Conservation (phyloP, 768 basidiomycete genomes). For the Lactarius hengduanensis region DNA sequence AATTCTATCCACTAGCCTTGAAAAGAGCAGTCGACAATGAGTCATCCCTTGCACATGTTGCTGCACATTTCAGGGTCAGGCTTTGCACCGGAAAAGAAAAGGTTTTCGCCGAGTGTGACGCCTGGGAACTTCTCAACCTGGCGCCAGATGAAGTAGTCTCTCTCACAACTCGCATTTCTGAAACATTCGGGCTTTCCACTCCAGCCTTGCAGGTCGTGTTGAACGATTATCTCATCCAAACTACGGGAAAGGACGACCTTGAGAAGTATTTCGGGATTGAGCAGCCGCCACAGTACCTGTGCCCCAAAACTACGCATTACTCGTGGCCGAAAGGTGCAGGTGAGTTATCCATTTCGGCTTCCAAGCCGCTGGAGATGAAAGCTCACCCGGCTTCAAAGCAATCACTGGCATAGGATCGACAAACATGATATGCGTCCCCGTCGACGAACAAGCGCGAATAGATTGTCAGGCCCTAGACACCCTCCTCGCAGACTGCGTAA, state of each 20-base stretch:
- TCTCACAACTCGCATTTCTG: constrained; percentile 37
- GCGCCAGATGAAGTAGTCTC: constrained; percentile 36
- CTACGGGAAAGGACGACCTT: constrained; percentile 38
- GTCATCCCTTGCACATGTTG: constrained; percentile 36
- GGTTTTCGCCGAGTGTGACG: constrained; percentile 35
- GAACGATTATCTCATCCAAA: constrained; percentile 39
- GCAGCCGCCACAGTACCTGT: constrained; percentile 32
- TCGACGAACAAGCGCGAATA: constrained; percentile 42
- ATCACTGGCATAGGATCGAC: constrained; percentile 44
- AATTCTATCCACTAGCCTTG: constrained; percentile 47
- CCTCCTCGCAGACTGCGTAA: constrained; percentile 36
- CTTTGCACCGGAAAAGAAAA: constrained; percentile 32
- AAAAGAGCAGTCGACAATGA: constrained; percentile 28
- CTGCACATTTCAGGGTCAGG: constrained; percentile 35
- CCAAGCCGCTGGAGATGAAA: not conserved
- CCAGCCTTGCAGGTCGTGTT: constrained; percentile 36
- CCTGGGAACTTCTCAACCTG: constrained; percentile 47
- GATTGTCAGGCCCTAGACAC: constrained; percentile 33
- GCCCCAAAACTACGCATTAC: constrained; percentile 41
- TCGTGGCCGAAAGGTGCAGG: constrained; percentile 51
- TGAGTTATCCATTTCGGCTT: constrained; percentile 28
- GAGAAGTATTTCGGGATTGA: constrained; percentile 32
- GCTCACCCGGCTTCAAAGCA: constrained; percentile 32
- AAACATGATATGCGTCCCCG: constrained; percentile 38
- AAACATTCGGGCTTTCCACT: constrained; percentile 39